Evolutionary conservation across 352 stramenopile species (phyloP), one percentile per base, ranked within the genome.

Genomic region (Poterioochromonas sp.): DNA sequence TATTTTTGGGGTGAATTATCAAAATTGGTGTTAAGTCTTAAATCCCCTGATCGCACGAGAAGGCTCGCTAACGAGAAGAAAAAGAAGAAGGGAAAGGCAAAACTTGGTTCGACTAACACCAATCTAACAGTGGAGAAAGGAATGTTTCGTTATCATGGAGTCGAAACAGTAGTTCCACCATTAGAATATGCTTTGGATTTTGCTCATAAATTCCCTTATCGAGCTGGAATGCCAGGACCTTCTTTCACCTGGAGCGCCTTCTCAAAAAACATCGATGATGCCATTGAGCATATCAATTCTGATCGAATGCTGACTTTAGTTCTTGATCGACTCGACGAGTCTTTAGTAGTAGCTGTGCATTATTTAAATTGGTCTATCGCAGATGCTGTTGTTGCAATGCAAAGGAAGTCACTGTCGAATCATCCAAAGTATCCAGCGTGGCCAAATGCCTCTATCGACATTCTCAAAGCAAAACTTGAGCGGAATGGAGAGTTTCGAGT

Each of bases 1-100:
- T 74, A 74, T 39, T 74, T 74, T n/a, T 74, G 65, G 65, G 65
- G 65, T 35, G 65, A 74, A 39, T 22, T 74, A 39, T 74, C 1
- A 1, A 74, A 74, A n/a, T 32, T 74, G 40, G 1, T 3, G 11
- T 18, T 32, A 34, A n/a, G 3, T 35, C 39, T 2, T 5, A 5
- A 2, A 26, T 22, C 51, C 29, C 15, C n/a, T n/a, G n/a, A n/a
- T n/a, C n/a, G n/a, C n/a, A n/a, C n/a, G n/a, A n/a, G n/a, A n/a
- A n/a, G n/a, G n/a, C n/a, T n/a, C n/a, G n/a, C 8, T 8, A 62
- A 32, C 26, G 20, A 71, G 62, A 65, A 65, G n/a, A 39, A 22
- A 32, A 65, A 65, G 8, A 32, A 39, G 26, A 32, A 65, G 8
- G n/a, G n/a, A 32, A 71, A 71, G 32, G 47, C 47, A 26, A 15